These are phyloP conservation scores for Mycena leptocephala DNA, from an alignment of 768 basidiomycete genomes.

Conservation along the genomic window DNA sequence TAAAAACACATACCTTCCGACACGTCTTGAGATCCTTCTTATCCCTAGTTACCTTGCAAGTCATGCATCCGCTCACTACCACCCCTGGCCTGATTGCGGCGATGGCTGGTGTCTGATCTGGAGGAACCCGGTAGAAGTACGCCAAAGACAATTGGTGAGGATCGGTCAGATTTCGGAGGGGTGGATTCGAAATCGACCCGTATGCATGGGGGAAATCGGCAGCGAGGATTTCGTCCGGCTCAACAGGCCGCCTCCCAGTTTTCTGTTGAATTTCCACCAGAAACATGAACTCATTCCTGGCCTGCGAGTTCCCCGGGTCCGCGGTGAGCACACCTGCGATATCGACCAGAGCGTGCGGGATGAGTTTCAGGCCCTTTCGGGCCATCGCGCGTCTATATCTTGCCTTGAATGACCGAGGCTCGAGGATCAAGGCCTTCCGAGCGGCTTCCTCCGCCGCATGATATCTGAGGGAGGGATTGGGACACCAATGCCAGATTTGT, in stretches of 20 bases:
- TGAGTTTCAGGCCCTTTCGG: slow-evolving; percentile 5
- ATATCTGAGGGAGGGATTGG: background rate
- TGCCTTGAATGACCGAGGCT: slow-evolving; percentile 4
- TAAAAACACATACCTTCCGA: too few species aligned
- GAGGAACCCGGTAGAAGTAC: background rate
- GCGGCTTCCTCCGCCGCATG: slow-evolving; percentile 3
- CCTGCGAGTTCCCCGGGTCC: background rate
- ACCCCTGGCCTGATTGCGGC: background rate
- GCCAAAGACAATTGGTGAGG: background rate
- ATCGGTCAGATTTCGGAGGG: background rate
- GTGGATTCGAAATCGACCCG: background rate
- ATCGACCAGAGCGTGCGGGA: slow-evolving; percentile 7
- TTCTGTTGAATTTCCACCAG: background rate
- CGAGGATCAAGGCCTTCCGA: background rate
- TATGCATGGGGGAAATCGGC: too few species aligned
- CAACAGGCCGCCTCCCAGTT: slow-evolving; percentile 10
- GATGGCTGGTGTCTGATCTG: background rate
- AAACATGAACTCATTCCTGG: background rate
- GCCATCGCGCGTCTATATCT: slow-evolving; percentile 18
- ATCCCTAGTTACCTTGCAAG: background rate
- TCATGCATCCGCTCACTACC: background rate
- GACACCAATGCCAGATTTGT: background rate
- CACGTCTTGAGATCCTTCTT: too few species aligned
- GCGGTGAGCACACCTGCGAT: slow-evolving; percentile 5
- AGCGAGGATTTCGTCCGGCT: too few species aligned